These are phyloP conservation scores for Phialemoniopsis sp. DNA, from an alignment of 2,329 filamentous ascomycete species.

Conservation along the genomic window DNA sequence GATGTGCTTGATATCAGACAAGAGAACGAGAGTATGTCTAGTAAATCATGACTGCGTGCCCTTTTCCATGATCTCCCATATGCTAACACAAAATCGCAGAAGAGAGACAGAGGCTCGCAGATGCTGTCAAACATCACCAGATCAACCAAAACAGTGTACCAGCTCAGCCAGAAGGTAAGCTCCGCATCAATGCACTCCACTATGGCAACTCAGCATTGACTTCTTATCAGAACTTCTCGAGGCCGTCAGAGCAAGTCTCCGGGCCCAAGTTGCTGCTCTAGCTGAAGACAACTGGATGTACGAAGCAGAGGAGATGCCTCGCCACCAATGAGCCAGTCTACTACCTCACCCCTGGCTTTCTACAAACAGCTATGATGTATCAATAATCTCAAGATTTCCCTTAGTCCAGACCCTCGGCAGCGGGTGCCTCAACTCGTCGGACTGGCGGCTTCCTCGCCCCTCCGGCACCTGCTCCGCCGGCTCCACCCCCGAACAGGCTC, in stretches of 20 bases:
- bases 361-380: neutral
- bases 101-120: slow-evolving; percentile 55
- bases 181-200: too few species aligned
- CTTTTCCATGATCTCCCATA: slow-evolving; percentile 15
- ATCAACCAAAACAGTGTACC: slow-evolving; percentile 49
- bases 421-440: slow-evolving; percentile 41
- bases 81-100: slow-evolving; percentile 29
- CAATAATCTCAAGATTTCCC: neutral
- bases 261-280: slow-evolving; percentile 67
- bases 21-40: slow-evolving; percentile 48
- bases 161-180: slow-evolving; percentile 62
- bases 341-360: neutral
- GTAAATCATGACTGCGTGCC: neutral
- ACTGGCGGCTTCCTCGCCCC: slow-evolving; percentile 36
- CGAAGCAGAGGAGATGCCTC: slow-evolving; percentile 59
- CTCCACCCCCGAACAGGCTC: slow-evolving; percentile 80
- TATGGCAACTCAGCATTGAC: too few species aligned
- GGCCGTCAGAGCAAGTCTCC: slow-evolving; percentile 64
- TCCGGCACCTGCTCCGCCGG: slow-evolving; percentile 49
- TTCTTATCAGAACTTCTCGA: slow-evolving; percentile 58
- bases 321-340: slow-evolving; percentile 27
- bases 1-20: slow-evolving; percentile 52
- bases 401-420: slow-evolving; percentile 58
- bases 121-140: slow-evolving; percentile 58
- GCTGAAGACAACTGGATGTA: slow-evolving; percentile 92